Base-by-base conservation (phyloP, 2,329 filamentous ascomycete species). In the Cladosporium oxysporum region DNA sequence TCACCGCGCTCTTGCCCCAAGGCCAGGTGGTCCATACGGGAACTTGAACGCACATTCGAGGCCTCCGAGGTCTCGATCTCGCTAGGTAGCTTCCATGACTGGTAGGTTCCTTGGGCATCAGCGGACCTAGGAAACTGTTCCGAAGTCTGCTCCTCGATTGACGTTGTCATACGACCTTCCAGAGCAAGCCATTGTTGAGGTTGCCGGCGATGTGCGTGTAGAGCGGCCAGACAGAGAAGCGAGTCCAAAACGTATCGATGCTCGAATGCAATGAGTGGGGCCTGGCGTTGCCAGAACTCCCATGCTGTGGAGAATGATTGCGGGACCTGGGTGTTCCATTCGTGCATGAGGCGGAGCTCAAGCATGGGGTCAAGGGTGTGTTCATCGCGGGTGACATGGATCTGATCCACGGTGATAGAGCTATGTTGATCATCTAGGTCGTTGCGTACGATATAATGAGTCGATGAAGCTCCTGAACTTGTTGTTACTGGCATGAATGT, bases 261-360 rank as follows among this genome's bases (percentile, higher is more conserved):
- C 50, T 73, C 65, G 28, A 74, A 61, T 3, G 71, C 72, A 16
- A 73, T 66, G 18, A 73, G 62, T 10, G 72, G 72, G 5, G 69
- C 71, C 50, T 73, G 68, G 26, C 55, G 70, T 44, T 66, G 62
- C 71, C 71, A 73, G 66, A 72, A 74, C 11, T 72, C 69, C 49
- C 67, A 57, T 8, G 67, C 66, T 11, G 67, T 67, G n/a, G 71
- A 69, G 57, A 74, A 71, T 23, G 64, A 69, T 58, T 69, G 55
- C 52, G 64, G 70, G 12, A 69, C 69, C 31, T 71, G 69, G 5
- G 70, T 66, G 18, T 70, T 73, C 72, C 72, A 74, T 47, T 72
- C 62, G 52, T 73, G 71, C 69, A 73, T 74, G 28, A 74, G 68
- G 14, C 65, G 67, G 14, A 72, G 63, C 62, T 74, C 72, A 11